Percentiles rank a stretch among this genome's conserved stretches.
Conservation (phyloP, 2,329 filamentous ascomycete species). For the Alternaria arbusti region DNA sequence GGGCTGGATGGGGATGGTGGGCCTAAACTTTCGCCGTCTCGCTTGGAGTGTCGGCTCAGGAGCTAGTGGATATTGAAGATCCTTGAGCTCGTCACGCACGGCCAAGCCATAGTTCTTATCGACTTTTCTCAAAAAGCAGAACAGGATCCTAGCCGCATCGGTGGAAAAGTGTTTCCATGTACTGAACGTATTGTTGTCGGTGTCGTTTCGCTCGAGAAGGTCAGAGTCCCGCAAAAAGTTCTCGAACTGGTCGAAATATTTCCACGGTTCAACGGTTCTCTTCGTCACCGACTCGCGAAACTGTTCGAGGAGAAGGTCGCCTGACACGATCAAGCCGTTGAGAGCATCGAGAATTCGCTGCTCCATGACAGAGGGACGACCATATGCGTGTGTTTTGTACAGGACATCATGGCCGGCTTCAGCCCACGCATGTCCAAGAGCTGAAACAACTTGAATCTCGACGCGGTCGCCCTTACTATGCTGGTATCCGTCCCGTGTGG, state of each 20-base stretch:
- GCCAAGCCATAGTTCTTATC: background rate
- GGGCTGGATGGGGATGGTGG: too few relatives aligned
- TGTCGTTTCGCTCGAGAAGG: background rate
- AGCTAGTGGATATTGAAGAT: background rate
- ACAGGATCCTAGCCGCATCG: background rate
- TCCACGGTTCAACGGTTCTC: conserved; percentile 3
- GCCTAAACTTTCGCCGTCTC: too few relatives aligned
- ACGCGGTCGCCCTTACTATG: conserved; percentile 9
- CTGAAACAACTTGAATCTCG: conserved; percentile 42
- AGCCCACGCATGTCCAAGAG: conserved; percentile 35
- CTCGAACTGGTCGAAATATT: background rate
- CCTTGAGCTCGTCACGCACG: background rate
- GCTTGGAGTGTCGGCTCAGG: too few relatives aligned
- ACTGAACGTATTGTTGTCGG: too few relatives aligned
- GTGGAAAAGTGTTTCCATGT: too few relatives aligned
- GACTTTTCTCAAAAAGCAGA: background rate
- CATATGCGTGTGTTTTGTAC: conserved; percentile 30
- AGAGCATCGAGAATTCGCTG: conserved; percentile 16
- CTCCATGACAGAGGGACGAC: background rate
- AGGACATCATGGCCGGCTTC: conserved; percentile 37
- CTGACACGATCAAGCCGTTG: conserved; percentile 15
- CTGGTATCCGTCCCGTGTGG: background rate
- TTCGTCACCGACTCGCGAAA: conserved; percentile 15
- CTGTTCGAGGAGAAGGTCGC: conserved; percentile 23
- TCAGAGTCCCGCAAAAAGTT: background rate